phyloP scores from a whole-genome alignment of 306 rosid species.

The Alnus rubra region DNA sequence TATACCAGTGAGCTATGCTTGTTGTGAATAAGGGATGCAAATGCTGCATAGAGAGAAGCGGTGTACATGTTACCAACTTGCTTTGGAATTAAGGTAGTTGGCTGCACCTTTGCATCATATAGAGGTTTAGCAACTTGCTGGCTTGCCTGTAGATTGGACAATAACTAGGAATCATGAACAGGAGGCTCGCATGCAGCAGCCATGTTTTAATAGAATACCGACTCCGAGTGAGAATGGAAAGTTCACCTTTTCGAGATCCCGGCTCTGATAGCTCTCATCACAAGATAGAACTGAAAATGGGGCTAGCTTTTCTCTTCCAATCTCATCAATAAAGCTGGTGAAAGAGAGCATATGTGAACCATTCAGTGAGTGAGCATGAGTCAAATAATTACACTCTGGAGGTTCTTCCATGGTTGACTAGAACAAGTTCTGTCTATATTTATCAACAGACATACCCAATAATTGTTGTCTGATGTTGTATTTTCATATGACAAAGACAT shows the following conservation, averaged over 20 bases:
- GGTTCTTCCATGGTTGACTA: neutral
- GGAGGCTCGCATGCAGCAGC: slow-evolving; percentile 1
- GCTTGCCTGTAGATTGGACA: slow-evolving; percentile 47
- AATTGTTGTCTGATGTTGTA: slow-evolving; percentile 5
- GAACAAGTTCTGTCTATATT: neutral
- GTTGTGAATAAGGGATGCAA: slow-evolving; percentile 71
- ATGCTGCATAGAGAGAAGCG: slow-evolving; percentile 80
- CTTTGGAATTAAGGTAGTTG: slow-evolving; percentile 76
- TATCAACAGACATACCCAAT: neutral
- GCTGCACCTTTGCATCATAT: slow-evolving; percentile 72
- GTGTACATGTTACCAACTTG: slow-evolving; percentile 92
- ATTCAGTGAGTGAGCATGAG: neutral
- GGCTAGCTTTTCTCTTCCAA: slow-evolving; percentile 52
- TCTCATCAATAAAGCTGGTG: slow-evolving; percentile 70
- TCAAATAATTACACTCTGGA: neutral
- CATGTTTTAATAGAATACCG: neutral
- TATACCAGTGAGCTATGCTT: slow-evolving; percentile 58
- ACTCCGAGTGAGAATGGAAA: neutral
- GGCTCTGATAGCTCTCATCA: slow-evolving; percentile 72
- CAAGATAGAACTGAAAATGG: slow-evolving; percentile 56
- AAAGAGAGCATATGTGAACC: slow-evolving; percentile 6
- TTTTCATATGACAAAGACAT: neutral
- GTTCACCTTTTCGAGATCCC: slow-evolving; percentile 86
- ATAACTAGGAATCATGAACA: slow-evolving; percentile 1
- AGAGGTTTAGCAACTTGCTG: slow-evolving; percentile 69